These are phyloP conservation scores for Laetiporus sulphureus DNA, from an alignment of 1,284 basidiomycete species.

Conservation along the genomic window DNA sequence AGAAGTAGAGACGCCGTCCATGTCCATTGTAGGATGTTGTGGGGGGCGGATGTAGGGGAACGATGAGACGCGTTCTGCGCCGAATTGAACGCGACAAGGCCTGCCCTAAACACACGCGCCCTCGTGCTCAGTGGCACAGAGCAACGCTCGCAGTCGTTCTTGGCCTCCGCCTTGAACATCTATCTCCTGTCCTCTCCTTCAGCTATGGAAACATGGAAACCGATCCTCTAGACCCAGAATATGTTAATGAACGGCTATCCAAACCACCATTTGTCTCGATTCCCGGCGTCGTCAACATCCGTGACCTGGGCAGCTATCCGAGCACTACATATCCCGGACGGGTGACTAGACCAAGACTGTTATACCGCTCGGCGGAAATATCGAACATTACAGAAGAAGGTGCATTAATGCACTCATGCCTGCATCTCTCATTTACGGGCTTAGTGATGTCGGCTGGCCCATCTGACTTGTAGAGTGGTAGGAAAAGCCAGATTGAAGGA, in stretches of 20 bases:
- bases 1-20: conserved; percentile 37
- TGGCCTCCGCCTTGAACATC: too few species aligned
- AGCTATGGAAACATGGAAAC: conserved; percentile 26
- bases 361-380: conserved; percentile 65
- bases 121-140: too few species aligned
- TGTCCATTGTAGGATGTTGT: conserved; percentile 28
- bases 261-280: conserved; percentile 61
- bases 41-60: conserved; percentile 13
- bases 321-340: conserved; percentile 36
- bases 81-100: conserved; percentile 38
- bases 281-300: conserved; percentile 63
- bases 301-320: conserved; percentile 61
- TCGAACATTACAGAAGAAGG: conserved; percentile 63
- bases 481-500: conserved; percentile 49
- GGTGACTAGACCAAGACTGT: conserved; percentile 46
- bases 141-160: too few species aligned
- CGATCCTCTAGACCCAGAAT: conserved; percentile 56
- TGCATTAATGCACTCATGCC: too few species aligned
- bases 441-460: too few species aligned
- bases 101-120: conserved; percentile 41
- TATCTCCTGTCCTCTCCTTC: neutral
- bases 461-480: too few species aligned
- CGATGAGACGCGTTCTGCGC: conserved; percentile 20
- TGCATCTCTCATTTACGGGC: too few species aligned
- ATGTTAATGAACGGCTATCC: conserved; percentile 56